These are phyloP conservation scores for Phaseolus lunatus DNA, from an alignment of 306 rosid species.

Conservation along the genomic window DNA sequence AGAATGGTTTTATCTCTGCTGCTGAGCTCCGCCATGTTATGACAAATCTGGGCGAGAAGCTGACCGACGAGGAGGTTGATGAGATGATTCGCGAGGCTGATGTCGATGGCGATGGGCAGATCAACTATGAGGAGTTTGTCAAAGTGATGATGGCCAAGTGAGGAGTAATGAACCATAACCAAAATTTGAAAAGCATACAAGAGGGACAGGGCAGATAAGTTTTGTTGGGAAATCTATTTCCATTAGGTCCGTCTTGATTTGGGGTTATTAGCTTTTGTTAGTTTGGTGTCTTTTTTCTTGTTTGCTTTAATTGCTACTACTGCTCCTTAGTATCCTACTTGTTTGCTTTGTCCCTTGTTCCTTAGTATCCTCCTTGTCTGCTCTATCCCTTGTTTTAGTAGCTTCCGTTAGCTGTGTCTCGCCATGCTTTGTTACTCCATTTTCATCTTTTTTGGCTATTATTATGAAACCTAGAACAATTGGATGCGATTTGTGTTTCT, in stretches of 20 bases:
- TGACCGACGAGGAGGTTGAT: constrained; percentile 80
- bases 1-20: constrained; percentile 85
- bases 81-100: constrained; percentile 93
- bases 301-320: constrained; percentile 61
- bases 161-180: constrained; percentile 50
- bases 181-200: constrained; percentile 50
- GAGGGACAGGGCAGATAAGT: constrained; percentile 64
- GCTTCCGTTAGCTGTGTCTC: constrained; percentile 55
- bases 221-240: constrained; percentile 60
- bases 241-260: constrained; percentile 57
- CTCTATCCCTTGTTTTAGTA: constrained; percentile 53
- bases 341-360: constrained; percentile 55
- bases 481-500: constrained; percentile 58
- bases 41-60: constrained; percentile 89
- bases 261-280: constrained; percentile 63
- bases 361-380: constrained; percentile 56
- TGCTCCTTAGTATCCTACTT: constrained; percentile 54
- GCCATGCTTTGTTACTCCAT: constrained; percentile 51
- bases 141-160: constrained; percentile 92
- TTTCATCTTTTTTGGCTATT: constrained; percentile 46
- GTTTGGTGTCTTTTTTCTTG: constrained; percentile 50
- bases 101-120: constrained; percentile 81
- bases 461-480: constrained; percentile 58
- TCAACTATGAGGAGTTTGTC: constrained; percentile 86
- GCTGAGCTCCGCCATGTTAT: constrained; percentile 90